These are phyloP conservation scores for Paramyrothecium sp. DNA, from an alignment of 2,329 filamentous ascomycete genomes.

Conservation along the genomic window DNA sequence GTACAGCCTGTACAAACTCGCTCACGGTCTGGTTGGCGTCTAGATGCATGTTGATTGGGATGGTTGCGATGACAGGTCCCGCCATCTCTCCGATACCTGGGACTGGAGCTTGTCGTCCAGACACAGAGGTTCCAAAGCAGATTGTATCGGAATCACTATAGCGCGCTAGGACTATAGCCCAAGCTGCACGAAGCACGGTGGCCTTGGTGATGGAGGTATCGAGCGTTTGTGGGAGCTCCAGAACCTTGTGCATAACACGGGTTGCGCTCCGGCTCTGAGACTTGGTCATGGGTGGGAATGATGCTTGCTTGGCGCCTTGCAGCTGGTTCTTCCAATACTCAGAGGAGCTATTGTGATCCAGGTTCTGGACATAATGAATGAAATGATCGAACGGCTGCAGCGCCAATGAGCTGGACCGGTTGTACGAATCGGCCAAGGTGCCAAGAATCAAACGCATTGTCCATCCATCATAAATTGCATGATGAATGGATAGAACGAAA, in stretches of 20 bases:
- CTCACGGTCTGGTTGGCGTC: neutral
- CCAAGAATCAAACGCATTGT: slow-evolving; percentile 35
- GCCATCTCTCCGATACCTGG: slow-evolving; percentile 20
- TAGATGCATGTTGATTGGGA: slow-evolving; percentile 19
- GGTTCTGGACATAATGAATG: slow-evolving; percentile 37
- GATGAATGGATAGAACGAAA: slow-evolving; percentile 23
- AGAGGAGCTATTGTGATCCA: slow-evolving; percentile 7
- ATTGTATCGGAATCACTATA: slow-evolving; percentile 18
- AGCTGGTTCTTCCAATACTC: slow-evolving; percentile 39
- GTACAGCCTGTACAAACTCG: neutral
- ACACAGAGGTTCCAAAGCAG: slow-evolving; percentile 22
- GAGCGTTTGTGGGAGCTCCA: neutral
- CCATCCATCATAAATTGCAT: slow-evolving; percentile 52
- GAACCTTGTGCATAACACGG: neutral
- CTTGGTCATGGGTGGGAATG: neutral
- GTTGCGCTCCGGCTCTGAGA: neutral
- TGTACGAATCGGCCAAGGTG: slow-evolving; percentile 3
- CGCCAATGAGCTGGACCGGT: neutral
- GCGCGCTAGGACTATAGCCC: slow-evolving; percentile 18
- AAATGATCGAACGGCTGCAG: slow-evolving; percentile 34
- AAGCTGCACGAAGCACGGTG: slow-evolving; percentile 19
- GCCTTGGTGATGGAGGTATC: slow-evolving; percentile 11
- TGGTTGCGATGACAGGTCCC: slow-evolving; percentile 27
- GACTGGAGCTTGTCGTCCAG: slow-evolving; percentile 24
- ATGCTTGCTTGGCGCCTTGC: slow-evolving; percentile 12